Conservation (phyloP, 345 rosid genomes). For the Eutrema yunnanense region DNA sequence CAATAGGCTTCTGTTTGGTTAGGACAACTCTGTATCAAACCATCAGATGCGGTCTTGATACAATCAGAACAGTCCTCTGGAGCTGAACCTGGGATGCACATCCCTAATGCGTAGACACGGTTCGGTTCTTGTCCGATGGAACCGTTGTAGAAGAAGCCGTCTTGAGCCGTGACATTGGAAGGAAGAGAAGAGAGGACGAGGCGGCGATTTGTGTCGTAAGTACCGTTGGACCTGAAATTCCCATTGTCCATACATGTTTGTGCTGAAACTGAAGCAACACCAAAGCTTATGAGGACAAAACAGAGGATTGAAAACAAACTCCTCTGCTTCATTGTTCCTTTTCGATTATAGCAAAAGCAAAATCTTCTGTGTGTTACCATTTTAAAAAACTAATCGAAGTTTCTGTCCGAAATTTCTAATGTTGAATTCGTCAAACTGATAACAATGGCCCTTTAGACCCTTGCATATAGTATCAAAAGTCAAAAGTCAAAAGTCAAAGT, state of each 20-base stretch:
- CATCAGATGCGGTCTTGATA: not conserved
- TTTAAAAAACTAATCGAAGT: not conserved
- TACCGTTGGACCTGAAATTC: slow-evolving; percentile 17
- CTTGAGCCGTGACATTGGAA: slow-evolving; percentile 7
- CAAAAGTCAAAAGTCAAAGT: not conserved
- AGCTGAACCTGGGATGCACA: slow-evolving; percentile 25
- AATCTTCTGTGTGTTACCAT: not conserved
- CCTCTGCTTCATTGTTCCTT: not conserved
- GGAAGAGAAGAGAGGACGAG: slow-evolving; percentile 20
- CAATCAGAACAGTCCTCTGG: slow-evolving; percentile 5
- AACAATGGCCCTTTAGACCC: not conserved
- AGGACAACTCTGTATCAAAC: not conserved
- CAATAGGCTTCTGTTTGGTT: not conserved
- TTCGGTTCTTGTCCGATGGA: slow-evolving; percentile 15
- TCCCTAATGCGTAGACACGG: slow-evolving; percentile 18
- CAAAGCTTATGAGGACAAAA: slow-evolving; percentile 2
- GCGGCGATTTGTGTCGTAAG: slow-evolving; percentile 17
- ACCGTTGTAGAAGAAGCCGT: slow-evolving; percentile 14
- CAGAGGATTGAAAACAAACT: not conserved
- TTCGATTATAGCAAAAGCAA: not conserved
- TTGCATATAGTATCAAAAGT: not conserved
- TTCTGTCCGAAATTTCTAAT: not conserved
- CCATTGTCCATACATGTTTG: not conserved
- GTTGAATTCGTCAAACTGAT: not conserved
- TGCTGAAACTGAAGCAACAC: not conserved